Base-by-base conservation (phyloP, 495 filamentous ascomycete species). In the Penicillium nucicola region DNA sequence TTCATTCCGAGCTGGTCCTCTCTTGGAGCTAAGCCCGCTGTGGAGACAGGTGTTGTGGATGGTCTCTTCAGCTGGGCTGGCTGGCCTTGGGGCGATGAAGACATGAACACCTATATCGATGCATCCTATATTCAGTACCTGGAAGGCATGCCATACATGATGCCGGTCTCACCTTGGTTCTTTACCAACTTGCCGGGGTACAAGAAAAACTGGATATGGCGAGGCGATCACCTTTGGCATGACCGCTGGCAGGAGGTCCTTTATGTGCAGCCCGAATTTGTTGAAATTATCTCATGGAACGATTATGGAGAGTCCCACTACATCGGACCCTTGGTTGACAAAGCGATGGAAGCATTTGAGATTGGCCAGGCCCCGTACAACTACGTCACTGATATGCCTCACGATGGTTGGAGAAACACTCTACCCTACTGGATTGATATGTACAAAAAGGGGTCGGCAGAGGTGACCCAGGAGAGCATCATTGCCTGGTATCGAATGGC, bases 131-230 rank as follows among this genome's bases (percentile, higher is more conserved):
- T 65, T 14, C 59, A 62, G 7, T 61, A 60, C 13, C 59, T 75
- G 5, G 58, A 50, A 14, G 72, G 70, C 1, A 87, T 84, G 63
- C 67, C 77, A 4, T 88, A 80, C 67, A 87, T 88, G 84, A 86
- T 87, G 84, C 76, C 78, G 15, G 79, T 87, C 8, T 82, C 81
- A 15, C 85, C 85, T 5, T 86, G 81, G 77, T 87, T 88, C 62
- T 88, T 82, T 52, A 72, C 69, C 64, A 81, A 85, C 40, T 65
- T 87, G 14, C 81, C 85, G 0, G 73, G 77, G 22, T 84, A 76
- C 56, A 67, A 68, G 52, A 88, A 88, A 53, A 84, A 86, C 57
- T 87, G 84, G 84, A 73, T 85, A 28, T 86, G 77, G 57, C 75
- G 77, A 3, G 77, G 79, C 30, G 84, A 87, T 42, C 72, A 77